These are phyloP conservation scores for Entomortierella lignicola DNA, from an alignment of 192 early-diverging fungal genomes.

Conservation along the genomic window DNA sequence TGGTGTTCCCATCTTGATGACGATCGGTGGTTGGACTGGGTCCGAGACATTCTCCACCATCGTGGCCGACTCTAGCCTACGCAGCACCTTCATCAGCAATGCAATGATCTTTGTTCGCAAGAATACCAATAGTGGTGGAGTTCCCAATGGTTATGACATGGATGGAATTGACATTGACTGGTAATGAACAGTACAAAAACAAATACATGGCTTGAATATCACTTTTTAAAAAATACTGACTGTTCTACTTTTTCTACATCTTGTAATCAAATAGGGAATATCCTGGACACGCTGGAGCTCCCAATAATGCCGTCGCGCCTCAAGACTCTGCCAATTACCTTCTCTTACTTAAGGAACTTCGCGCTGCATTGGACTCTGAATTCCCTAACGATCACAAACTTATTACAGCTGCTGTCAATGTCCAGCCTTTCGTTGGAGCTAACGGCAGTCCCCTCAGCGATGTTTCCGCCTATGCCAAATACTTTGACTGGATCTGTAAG, in stretches of 20 bases:
- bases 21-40: constrained; percentile 81
- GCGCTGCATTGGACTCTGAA: constrained; percentile 53
- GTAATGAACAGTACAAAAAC: constrained; percentile 5
- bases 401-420: constrained; percentile 71
- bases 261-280: constrained; percentile 63
- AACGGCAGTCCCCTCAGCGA: constrained; percentile 59
- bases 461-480: constrained; percentile 63
- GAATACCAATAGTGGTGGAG: constrained; percentile 15
- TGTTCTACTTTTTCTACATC: too few relatives aligned
- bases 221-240: neutral
- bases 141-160: constrained; percentile 41
- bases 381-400: constrained; percentile 59
- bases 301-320: constrained; percentile 63
- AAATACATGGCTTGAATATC: neutral
- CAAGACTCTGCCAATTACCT: constrained; percentile 70
- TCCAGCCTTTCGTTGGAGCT: constrained; percentile 66
- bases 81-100: constrained; percentile 64
- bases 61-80: constrained; percentile 56
- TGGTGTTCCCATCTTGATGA: constrained; percentile 59
- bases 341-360: constrained; percentile 67
- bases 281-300: constrained; percentile 68
- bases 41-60: constrained; percentile 71
- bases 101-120: constrained; percentile 57
- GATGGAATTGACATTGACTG: constrained; percentile 49
- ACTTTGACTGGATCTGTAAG: constrained; percentile 72